Evolutionary conservation across 2,329 filamentous ascomycete genomes (phyloP), one percentile per base, ranked within the genome.

Genomic region (Cordyceps tenuipes): DNA sequence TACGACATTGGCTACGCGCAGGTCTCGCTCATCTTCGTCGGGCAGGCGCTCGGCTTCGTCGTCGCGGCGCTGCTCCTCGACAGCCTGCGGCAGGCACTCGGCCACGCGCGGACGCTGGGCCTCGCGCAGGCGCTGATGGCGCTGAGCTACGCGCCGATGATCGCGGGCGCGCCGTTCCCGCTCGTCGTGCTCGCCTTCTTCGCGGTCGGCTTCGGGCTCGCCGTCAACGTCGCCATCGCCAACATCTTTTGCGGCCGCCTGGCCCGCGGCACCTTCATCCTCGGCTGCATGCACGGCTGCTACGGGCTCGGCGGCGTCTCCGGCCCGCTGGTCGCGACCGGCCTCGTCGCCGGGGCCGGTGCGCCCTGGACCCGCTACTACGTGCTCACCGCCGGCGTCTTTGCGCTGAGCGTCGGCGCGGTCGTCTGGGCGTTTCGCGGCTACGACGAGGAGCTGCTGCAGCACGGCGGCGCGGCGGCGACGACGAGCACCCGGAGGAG

Each of bases 21-120:
- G 9, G 88, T 94, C 3, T 93, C 90, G 2, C 76, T 93, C 43
- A 89, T 95, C 67, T 95, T 94, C 75, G 82, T 94, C 34, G 83
- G 86, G 49, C 89, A 89, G 66, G 89, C 90, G 0, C 64, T 87
- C 5, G 90, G 90, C 17, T 95, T 91, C 74, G 85, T 95, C 67
- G 71, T 80, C 13, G 87, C 88, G 1, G 90, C 90, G 1, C 82
- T 86, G 43, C 78, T 87, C 63, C 81, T 87, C n/a, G 86, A 91
- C 66, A 71, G 75, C 1, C 75, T 91, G 4, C 79, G 86, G 58
- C 73, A 75, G 6, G 80, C 80, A 21, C 72, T 91, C 2, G 89
- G 90, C 8, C 81, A 87, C 52, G 84, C 84, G 5, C 84, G 79
- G 65, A 80, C 84, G 0, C 72, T 91, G 1, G 89, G 90, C 10